Evolutionary conservation across 208 protist species (phyloP), one percentile per base, ranked within the genome.

Genomic region (Blastocrithidia nonstop): DNA sequence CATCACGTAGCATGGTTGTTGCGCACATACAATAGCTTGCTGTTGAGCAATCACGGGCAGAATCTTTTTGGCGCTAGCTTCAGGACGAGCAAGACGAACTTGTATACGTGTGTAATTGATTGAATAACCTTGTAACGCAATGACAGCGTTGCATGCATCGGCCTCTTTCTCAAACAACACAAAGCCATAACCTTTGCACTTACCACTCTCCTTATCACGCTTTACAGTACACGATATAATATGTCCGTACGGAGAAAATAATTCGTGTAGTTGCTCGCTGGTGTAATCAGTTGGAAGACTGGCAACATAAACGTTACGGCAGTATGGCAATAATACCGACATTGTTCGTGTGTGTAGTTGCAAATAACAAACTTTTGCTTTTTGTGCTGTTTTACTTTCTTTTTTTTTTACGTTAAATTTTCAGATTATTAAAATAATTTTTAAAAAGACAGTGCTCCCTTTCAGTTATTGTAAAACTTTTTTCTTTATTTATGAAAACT

Each of bases 251-350:
- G 57, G 67, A 27, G 64, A 44, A 47, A 91, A 91, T 20, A 91
- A 59, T 26, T 58, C 60, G 21, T 66, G 56, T 4, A 91, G 64
- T 40, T 80, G 49, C 21, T 75, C 71, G 45, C 88, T 66, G 6
- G 68, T 63, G 65, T 78, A 88, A 46, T 79, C 54, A 22, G 52
- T 20, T 5, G 82, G 82, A 24, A 91, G 69, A 43, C 68, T 84
- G 32, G 82, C 82, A 39, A 91, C 77, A 67, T 91, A 91, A 19
- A 91, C 71, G 57, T 91, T 91, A 53, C 81, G 69, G 54, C 43
- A 58, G 63, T 68, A 78, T 17, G 64, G 54, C 2, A n/a, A 35
- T 11, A 35, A n/a, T n/a, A 35, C 11, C 29, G 29, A 35, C 29
- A 35, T 35, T n/a, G 29, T 35, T 11, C n/a, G 29, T 35, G 29